Evolutionary conservation across 2,329 filamentous ascomycete species (phyloP).

Genomic region (Epichloe gansuensis): DNA sequence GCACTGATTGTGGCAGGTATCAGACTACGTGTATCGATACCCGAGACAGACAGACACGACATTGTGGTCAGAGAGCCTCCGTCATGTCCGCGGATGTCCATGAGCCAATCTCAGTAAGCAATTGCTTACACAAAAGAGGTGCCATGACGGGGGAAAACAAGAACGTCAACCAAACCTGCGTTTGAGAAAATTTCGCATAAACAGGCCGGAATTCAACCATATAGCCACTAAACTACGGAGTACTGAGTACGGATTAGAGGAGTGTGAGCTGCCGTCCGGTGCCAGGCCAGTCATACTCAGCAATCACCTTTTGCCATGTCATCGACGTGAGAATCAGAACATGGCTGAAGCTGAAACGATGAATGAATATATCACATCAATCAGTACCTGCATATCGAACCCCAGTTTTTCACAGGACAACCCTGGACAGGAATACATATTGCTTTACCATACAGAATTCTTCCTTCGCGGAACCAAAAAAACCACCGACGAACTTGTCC

Average conservation of each 20-base stretch:
- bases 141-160: too few species aligned
- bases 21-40: not conserved
- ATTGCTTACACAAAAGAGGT: not conserved
- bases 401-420: not conserved
- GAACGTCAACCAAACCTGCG: too few species aligned
- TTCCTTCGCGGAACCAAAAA: not conserved
- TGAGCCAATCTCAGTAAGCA: not conserved
- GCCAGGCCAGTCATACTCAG: not conserved
- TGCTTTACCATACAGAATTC: too few species aligned
- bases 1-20: not conserved
- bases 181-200: not conserved
- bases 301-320: too few species aligned
- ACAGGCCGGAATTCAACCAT: too few species aligned
- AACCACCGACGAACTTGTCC: not conserved
- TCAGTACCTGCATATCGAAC: not conserved
- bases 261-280: not conserved
- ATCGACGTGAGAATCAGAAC: too few species aligned
- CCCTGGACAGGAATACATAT: too few species aligned
- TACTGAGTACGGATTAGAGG: not conserved
- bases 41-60: not conserved
- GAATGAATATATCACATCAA: too few species aligned
- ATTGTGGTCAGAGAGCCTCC: not conserved
- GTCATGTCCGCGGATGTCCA: too few species aligned
- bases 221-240: too few species aligned
- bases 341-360: not conserved